Evolutionary conservation across 805 yeast genomes (phyloP).

Genomic region (Kluyveromyces aestuarii): DNA sequence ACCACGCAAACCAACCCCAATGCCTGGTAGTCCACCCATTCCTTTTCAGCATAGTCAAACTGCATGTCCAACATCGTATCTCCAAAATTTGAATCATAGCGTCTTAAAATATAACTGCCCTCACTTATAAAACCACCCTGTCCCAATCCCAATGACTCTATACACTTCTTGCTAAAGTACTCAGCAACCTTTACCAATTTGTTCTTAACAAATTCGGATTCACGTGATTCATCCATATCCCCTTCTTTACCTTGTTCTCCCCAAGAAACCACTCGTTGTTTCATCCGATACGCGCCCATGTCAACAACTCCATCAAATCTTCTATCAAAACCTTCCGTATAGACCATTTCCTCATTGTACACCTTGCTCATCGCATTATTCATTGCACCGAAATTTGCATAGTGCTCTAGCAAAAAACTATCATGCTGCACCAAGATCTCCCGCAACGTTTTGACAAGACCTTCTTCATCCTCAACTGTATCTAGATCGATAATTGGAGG

Average conservation of each 20-base stretch:
- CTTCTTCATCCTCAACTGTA: constrained; percentile 16
- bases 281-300: background rate
- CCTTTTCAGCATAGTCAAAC: constrained; percentile 8
- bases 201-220: background rate
- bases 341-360: background rate
- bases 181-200: constrained; percentile 14
- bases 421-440: constrained; percentile 15
- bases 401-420: constrained; percentile 24
- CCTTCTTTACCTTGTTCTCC: background rate
- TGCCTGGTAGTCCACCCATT: constrained; percentile 11
- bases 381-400: constrained; percentile 18
- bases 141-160: constrained; percentile 10
- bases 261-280: background rate
- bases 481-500: constrained; percentile 18
- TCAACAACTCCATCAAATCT: background rate
- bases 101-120: constrained; percentile 12
- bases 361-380: constrained; percentile 1
- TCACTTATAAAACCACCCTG: constrained; percentile 3
- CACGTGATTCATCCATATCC: background rate
- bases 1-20: constrained; percentile 22
- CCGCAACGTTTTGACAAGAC: constrained; percentile 17
- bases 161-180: constrained; percentile 15
- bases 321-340: background rate
- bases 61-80: constrained; percentile 7
- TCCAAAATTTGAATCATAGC: constrained; percentile 11